A percentile compares a stretch with the other conserved stretches of the same genome.
phyloP scores from a whole-genome alignment of 306 rosid species.

The Geum urbanum region DNA sequence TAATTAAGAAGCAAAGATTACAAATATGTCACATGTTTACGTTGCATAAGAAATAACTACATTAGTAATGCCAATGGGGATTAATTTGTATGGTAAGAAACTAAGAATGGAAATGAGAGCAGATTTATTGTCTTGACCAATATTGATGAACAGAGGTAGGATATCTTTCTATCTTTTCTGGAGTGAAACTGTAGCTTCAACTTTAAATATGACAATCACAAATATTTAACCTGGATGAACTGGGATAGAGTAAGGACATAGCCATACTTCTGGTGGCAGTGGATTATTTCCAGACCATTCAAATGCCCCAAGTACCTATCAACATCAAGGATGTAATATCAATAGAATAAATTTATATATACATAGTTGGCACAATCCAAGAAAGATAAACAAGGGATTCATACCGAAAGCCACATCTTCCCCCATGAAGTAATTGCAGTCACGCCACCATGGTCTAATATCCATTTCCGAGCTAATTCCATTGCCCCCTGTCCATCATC shows the following conservation, averaged over 20 bases:
- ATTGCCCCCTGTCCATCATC: slow-evolving; percentile 31
- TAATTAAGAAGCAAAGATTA: neutral
- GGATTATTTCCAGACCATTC: slow-evolving; percentile 45
- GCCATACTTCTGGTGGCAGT: slow-evolving; percentile 40
- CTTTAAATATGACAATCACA: neutral
- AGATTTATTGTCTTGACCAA: neutral
- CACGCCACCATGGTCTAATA: slow-evolving; percentile 34
- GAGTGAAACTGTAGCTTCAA: slow-evolving; percentile 3
- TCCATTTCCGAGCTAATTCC: slow-evolving; percentile 30
- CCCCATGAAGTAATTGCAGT: slow-evolving; percentile 37
- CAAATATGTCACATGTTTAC: neutral
- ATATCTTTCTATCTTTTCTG: neutral
- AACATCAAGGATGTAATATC: slow-evolving; percentile 8
- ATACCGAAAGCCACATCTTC: slow-evolving; percentile 42
- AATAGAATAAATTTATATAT: too few species aligned
- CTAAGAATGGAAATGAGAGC: neutral
- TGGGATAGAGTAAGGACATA: slow-evolving; percentile 28
- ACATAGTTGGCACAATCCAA: neutral
- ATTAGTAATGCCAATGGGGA: neutral
- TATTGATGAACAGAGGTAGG: neutral
- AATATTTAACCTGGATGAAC: slow-evolving; percentile 28
- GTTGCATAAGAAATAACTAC: neutral
- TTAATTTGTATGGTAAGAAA: neutral
- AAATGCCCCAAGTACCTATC: slow-evolving; percentile 31
- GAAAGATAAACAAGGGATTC: slow-evolving; percentile 4